Conservation (phyloP, 495 filamentous ascomycete species). For the Neurospora hispaniola region DNA sequence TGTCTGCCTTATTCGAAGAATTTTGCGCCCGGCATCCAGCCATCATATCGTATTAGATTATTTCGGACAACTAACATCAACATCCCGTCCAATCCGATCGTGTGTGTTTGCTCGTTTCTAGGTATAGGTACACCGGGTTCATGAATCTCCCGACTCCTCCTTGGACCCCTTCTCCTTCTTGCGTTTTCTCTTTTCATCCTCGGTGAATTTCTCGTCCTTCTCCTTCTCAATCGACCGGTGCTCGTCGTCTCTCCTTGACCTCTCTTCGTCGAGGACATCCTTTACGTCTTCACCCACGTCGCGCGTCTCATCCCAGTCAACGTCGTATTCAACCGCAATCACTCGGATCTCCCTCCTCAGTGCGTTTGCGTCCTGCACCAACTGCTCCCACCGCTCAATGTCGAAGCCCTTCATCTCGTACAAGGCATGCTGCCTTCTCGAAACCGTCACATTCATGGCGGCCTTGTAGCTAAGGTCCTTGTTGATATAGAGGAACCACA, state of each 20-base stretch:
- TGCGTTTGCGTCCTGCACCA: slow-evolving; percentile 74
- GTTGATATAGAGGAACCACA: slow-evolving; percentile 92
- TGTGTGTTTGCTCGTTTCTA: background rate
- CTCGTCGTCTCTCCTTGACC: slow-evolving; percentile 27
- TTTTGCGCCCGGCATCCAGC: background rate
- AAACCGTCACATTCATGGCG: slow-evolving; percentile 78
- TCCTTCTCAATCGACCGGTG: slow-evolving; percentile 20
- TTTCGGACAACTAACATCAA: background rate
- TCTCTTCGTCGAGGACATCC: slow-evolving; percentile 56
- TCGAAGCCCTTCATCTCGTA: slow-evolving; percentile 72
- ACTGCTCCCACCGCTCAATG: slow-evolving; percentile 58
- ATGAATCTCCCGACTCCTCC: background rate
- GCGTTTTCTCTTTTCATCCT: slow-evolving; percentile 34
- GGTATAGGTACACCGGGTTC: background rate
- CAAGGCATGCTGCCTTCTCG: slow-evolving; percentile 60
- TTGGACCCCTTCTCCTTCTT: slow-evolving; percentile 9
- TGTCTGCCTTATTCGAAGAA: no score
- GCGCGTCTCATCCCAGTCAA: slow-evolving; percentile 79
- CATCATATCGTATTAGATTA: background rate
- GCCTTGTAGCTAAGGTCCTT: slow-evolving; percentile 77
- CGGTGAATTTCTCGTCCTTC: slow-evolving; percentile 38
- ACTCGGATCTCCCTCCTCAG: slow-evolving; percentile 69
- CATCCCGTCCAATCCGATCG: background rate
- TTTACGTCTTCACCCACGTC: slow-evolving; percentile 68
- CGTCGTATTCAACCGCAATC: slow-evolving; percentile 81